A percentile compares a stretch with the other conserved stretches of the same genome.
phyloP scores from a whole-genome alignment of 257 asterid species.

The Coffea canephora region DNA sequence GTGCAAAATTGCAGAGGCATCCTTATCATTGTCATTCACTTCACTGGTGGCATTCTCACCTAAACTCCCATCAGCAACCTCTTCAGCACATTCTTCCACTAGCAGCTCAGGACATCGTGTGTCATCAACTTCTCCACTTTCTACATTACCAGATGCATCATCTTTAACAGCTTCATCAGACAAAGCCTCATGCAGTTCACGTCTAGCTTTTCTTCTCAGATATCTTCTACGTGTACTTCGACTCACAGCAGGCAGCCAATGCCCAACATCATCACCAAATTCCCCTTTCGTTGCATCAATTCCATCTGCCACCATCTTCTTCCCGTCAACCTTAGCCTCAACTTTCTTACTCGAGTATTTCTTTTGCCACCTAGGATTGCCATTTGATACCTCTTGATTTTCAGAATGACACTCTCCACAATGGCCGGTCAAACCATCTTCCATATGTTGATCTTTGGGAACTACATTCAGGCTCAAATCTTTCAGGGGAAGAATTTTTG shows the following conservation, averaged over 20 bases:
- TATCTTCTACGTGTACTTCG: constrained; percentile 90
- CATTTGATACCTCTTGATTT: constrained; percentile 40
- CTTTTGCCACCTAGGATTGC: constrained; percentile 40
- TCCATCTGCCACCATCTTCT: constrained; percentile 83
- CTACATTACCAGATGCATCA: constrained; percentile 35
- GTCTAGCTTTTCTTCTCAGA: constrained; percentile 87
- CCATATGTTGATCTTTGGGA: constrained; percentile 41
- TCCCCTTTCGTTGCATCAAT: constrained; percentile 90
- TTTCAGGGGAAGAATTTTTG: constrained; percentile 75
- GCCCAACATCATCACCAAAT: constrained; percentile 56
- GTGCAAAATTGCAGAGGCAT: constrained; percentile 44
- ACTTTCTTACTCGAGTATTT: constrained; percentile 47
- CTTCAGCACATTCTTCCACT: constrained; percentile 39
- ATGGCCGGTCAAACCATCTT: constrained; percentile 40
- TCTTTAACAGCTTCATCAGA: constrained; percentile 43
- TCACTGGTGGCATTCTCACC: constrained; percentile 19
- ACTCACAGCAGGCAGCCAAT: constrained; percentile 90
- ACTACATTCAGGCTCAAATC: constrained; percentile 51
- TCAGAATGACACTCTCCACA: constrained; percentile 39
- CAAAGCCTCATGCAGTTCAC: constrained; percentile 47
- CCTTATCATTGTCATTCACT: constrained; percentile 32
- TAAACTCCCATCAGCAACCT: constrained; percentile 20
- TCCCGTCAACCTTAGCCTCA: constrained; percentile 76
- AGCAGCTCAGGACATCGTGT: constrained; percentile 48
- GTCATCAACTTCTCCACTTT: constrained; percentile 26